Base-by-base conservation (phyloP, 1,139 yeast species). In the Hansenula anomala region DNA sequence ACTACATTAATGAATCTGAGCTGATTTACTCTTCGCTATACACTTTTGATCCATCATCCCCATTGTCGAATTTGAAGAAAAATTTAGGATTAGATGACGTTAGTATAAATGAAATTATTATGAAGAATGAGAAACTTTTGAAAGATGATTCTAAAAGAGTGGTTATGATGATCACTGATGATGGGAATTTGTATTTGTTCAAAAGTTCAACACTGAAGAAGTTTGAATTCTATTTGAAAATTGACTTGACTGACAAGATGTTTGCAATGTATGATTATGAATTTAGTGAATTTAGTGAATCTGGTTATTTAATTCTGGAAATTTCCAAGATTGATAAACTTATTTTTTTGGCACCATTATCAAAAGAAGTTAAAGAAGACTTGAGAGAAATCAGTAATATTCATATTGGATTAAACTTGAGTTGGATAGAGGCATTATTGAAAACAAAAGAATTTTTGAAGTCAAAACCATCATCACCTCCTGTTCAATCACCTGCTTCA, bases 201-300 rank as follows among this genome's bases (percentile, higher is more conserved):
- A 41, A 45, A 20, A 39, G 36, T 25, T 40, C 38, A n/a, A 42
- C 41, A 9, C 28, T 38, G 23, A 38, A 54, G 40, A 63, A 58
- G 36, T 45, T 64, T 66, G 72, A 4, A 71, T 68, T 23, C 60
- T 71, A 37, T 1, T 64, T 76, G 12, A 78, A 76, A 19, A 67
- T 78, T 12, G 74, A 79, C 38, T 72, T 53, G 61, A 78, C 71
- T 44, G 80, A 64, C 71, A 78, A 49, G 55, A 79, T 78, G 48
- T 78, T 82, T 43, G 84, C 85, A 58, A 78, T 83, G 80, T 83
- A 82, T 55, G 90, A 83, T 58, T 83, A 80, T 58, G 92, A 83
- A 53, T 82, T 83, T 57, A 73, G 75, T 46, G 82, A 75, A 34
- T 62, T 60, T 13, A 63, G 59, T n/a, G 63, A 63, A 28, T 73